These are phyloP conservation scores for Fusarium sp. DNA, from an alignment of 2,329 filamentous ascomycete genomes.

Conservation along the genomic window DNA sequence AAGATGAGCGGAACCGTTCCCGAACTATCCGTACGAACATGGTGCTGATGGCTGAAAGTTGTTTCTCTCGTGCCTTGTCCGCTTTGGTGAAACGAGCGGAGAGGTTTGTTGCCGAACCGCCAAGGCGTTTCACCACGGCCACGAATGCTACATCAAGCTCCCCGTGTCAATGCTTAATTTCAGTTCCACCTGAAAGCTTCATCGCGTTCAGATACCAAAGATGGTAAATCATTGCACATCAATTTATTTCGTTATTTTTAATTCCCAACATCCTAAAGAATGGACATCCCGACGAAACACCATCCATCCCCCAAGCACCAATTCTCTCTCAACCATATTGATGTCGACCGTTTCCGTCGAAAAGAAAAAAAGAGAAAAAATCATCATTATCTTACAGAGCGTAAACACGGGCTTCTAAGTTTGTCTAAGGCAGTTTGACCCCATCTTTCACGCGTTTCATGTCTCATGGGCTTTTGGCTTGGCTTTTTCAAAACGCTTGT, in stretches of 20 bases:
- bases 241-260: slow-evolving; percentile 15
- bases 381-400: slow-evolving; percentile 6
- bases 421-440: background rate
- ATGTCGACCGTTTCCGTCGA: background rate
- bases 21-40: too few species aligned
- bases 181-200: too few species aligned
- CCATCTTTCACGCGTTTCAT: background rate
- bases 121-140: background rate
- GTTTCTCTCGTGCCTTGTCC: background rate
- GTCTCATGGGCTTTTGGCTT: slow-evolving; percentile 12
- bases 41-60: background rate
- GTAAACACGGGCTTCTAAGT: background rate
- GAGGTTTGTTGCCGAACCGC: background rate
- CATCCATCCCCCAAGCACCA: background rate
- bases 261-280: slow-evolving; percentile 3
- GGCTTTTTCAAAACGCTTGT: background rate
- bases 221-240: background rate
- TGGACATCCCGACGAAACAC: slow-evolving; percentile 3
- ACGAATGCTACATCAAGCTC: background rate
- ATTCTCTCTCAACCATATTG: background rate
- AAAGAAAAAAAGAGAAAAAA: background rate
- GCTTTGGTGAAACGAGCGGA: background rate
- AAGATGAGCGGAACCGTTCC: too few species aligned
- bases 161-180: too few species aligned
- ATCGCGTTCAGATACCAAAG: too few species aligned